These are phyloP conservation scores for Cercospora citrullina DNA, from an alignment of 2,329 filamentous ascomycete genomes.

Conservation along the genomic window DNA sequence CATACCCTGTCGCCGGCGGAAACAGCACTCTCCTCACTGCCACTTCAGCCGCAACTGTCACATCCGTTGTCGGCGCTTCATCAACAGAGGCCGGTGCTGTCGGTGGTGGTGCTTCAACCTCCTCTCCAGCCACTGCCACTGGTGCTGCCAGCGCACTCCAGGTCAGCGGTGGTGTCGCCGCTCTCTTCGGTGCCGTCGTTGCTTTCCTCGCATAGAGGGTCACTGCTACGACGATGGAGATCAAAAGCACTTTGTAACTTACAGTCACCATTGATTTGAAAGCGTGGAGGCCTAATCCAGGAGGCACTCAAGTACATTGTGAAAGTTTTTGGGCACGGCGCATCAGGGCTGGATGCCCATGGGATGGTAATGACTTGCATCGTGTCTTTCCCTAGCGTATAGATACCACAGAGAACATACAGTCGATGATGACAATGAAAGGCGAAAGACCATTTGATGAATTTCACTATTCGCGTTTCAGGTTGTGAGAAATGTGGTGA, in stretches of 20 bases:
- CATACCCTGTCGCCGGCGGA: constrained; percentile 23
- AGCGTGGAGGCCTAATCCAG: neutral
- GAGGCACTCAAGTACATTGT: neutral
- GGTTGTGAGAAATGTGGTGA: neutral
- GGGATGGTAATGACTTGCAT: neutral
- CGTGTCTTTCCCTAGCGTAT: neutral
- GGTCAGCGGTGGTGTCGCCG: constrained; percentile 20
- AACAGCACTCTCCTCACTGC: constrained; percentile 23
- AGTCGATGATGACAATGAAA: neutral
- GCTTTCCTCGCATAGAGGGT: constrained; percentile 25
- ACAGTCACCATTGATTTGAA: neutral
- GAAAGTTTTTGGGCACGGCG: neutral
- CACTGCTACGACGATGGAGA: neutral
- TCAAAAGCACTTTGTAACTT: neutral
- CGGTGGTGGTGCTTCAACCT: constrained; percentile 12
- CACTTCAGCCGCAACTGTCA: constrained; percentile 14
- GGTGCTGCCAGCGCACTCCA: constrained; percentile 19
- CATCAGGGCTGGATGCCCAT: neutral
- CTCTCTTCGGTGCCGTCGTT: constrained; percentile 21
- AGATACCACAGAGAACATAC: neutral
- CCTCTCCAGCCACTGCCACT: constrained; percentile 14
- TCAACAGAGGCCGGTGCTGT: constrained; percentile 21
- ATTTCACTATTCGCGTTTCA: neutral
- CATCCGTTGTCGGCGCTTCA: constrained; percentile 10
- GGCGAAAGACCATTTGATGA: neutral